Conservation (phyloP, 2,329 filamentous ascomycete species). For the Cytospora mali region DNA sequence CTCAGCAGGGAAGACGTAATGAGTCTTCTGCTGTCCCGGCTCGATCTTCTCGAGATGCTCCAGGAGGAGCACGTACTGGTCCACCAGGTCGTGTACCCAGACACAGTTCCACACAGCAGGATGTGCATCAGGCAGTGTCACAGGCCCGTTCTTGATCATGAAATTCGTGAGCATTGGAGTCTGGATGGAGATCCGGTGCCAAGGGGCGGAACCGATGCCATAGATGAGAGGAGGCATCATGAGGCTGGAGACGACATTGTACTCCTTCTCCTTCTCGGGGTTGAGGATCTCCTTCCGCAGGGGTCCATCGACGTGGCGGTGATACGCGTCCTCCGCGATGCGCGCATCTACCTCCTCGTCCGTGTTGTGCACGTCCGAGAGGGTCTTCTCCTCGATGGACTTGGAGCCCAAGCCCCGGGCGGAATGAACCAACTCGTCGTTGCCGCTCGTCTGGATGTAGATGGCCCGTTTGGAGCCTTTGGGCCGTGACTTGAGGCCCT, state of each 20-base stretch:
- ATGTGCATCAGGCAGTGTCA: constrained; percentile 18
- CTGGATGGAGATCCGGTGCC: constrained; percentile 26
- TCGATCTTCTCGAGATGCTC: constrained; percentile 24
- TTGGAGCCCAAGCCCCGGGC: constrained; percentile 5
- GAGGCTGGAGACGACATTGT: constrained; percentile 26
- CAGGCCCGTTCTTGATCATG: constrained; percentile 27
- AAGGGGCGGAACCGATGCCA: constrained; percentile 23
- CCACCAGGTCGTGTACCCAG: constrained; percentile 27
- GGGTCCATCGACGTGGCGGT: constrained; percentile 26
- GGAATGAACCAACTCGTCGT: constrained; percentile 26
- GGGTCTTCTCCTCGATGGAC: constrained; percentile 19
- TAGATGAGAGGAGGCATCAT: constrained; percentile 28
- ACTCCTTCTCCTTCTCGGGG: constrained; percentile 19
- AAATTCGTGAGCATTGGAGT: constrained; percentile 24
- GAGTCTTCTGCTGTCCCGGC: constrained; percentile 26
- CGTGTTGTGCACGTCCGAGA: constrained; percentile 26
- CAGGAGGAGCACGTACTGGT: constrained; percentile 21
- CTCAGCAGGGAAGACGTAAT: constrained; percentile 28
- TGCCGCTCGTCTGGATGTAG: constrained; percentile 29
- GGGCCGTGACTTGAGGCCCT: constrained; percentile 21
- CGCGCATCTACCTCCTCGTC: constrained; percentile 23
- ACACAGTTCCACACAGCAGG: constrained; percentile 24
- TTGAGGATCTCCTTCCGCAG: constrained; percentile 23
- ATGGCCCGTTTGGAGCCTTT: constrained; percentile 22
- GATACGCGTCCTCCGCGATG: constrained; percentile 23